Evolutionary conservation across 495 filamentous ascomycete species (phyloP).

Genomic region (Xylaria curta): DNA sequence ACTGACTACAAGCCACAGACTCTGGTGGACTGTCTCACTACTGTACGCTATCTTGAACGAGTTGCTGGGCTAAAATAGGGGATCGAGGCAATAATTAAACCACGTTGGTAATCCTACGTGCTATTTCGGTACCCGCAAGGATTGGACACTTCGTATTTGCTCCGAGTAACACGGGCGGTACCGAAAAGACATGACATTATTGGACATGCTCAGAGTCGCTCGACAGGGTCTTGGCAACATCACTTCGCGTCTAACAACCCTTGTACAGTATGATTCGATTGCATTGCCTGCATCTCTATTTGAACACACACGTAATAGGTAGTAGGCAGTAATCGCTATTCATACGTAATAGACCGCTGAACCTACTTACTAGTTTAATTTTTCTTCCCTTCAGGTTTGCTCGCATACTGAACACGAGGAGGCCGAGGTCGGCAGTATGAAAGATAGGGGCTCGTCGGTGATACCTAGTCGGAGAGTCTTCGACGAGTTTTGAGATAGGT

Average conservation of each 20-base stretch:
- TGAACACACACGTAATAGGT: background rate
- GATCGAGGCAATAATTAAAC: background rate
- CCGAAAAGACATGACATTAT: slow-evolving; percentile 24
- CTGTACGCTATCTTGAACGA: background rate
- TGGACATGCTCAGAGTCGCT: slow-evolving; percentile 19
- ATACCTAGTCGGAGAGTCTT: background rate
- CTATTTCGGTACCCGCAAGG: slow-evolving; percentile 27
- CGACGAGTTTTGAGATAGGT: background rate
- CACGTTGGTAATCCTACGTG: slow-evolving; percentile 19
- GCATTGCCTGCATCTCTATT: slow-evolving; percentile 1
- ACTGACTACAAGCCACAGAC: background rate
- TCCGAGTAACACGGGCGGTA: slow-evolving; percentile 24
- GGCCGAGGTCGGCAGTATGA: background rate
- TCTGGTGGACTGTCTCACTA: slow-evolving; percentile 11
- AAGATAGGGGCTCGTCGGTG: slow-evolving; percentile 3
- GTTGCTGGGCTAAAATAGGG: slow-evolving; percentile 11
- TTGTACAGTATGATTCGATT: slow-evolving; percentile 18
- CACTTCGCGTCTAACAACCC: slow-evolving; percentile 11
- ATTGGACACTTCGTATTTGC: slow-evolving; percentile 24
- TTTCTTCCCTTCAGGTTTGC: background rate
- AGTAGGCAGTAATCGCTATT: background rate
- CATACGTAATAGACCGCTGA: background rate
- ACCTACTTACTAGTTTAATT: background rate
- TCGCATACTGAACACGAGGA: background rate
- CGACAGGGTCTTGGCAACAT: slow-evolving; percentile 18